phyloP scores from a whole-genome alignment of 371 early-diverging fungal species.

The Saksenaea vasiformis region DNA sequence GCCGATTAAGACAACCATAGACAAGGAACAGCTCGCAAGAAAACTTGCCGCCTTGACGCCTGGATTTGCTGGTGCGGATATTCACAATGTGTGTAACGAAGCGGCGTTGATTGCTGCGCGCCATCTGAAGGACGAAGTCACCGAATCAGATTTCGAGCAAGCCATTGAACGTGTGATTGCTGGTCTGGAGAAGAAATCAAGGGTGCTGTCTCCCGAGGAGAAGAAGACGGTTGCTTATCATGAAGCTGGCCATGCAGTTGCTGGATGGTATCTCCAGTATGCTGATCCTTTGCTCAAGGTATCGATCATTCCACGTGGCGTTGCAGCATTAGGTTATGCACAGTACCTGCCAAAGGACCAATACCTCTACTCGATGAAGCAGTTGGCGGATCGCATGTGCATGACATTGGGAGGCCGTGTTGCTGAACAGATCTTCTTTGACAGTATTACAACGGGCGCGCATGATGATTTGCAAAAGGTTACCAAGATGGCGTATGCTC shows the following conservation, averaged over 20 bases:
- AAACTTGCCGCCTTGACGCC: conserved; percentile 88
- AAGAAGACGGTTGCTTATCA: conserved; percentile 99
- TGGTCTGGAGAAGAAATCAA: conserved; percentile 96
- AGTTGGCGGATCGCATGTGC: conserved; percentile 95
- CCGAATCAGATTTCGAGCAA: conserved; percentile 90
- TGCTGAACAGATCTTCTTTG: conserved; percentile 94
- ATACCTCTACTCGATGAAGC: conserved; percentile 90
- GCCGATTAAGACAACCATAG: conserved; percentile 59
- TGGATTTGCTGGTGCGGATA: conserved; percentile 98
- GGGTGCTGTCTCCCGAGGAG: conserved; percentile 95
- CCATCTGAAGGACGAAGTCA: conserved; percentile 71
- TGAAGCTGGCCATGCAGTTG: conserved; percentile 99
- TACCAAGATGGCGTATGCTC: conserved; percentile 96
- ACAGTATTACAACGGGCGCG: conserved; percentile 88
- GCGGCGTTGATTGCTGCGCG: conserved; percentile 98
- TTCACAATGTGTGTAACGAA: conserved; percentile 98
- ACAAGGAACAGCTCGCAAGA: conserved; percentile 15
- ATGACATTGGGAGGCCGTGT: conserved; percentile 98
- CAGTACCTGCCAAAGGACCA: conserved; percentile 98
- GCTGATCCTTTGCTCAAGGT: conserved; percentile 97
- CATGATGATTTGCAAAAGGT: conserved; percentile 96
- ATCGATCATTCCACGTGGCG: conserved; percentile 97
- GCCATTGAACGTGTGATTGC: conserved; percentile 99
- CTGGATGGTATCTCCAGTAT: conserved; percentile 96
- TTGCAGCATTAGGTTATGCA: conserved; percentile 97